Percentiles rank a stretch among this genome's conserved stretches.
These are phyloP conservation scores for Camellia oleifera DNA, from an alignment of 179 eudicot species.

Conservation along the genomic window DNA sequence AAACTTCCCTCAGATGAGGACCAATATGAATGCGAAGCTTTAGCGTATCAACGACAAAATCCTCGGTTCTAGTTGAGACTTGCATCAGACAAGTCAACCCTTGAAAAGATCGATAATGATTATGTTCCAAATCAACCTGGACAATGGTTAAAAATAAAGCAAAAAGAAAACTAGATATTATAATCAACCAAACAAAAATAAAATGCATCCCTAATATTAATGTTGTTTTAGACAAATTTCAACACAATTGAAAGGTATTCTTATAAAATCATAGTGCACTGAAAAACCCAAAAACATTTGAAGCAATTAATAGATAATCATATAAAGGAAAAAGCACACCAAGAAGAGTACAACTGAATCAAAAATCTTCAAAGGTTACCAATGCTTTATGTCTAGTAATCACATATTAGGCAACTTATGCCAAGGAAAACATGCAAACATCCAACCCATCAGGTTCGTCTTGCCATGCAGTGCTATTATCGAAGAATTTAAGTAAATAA, in stretches of 20 bases:
- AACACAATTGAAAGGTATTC: not conserved
- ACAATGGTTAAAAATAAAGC: constrained; percentile 16
- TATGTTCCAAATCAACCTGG: constrained; percentile 95
- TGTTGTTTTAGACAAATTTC: not conserved
- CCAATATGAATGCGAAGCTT: constrained; percentile 85
- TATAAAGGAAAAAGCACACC: not conserved
- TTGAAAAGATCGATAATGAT: constrained; percentile 93
- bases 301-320: not conserved
- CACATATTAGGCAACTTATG: not conserved
- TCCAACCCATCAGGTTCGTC: not conserved
- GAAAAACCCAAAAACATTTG: not conserved
- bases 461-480: not conserved
- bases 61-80: constrained; percentile 94
- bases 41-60: constrained; percentile 88
- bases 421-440: not conserved
- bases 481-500: not conserved
- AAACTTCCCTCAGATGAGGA: constrained; percentile 85
- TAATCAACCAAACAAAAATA: not conserved
- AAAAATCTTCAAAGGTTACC: not conserved
- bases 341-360: not conserved
- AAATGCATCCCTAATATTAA: not conserved
- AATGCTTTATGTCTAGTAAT: not conserved
- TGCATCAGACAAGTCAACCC: constrained; percentile 98
- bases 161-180: not conserved
- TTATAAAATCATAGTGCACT: not conserved